phyloP scores from a whole-genome alignment of 495 filamentous ascomycete species.

The Penicillium psychrofluorescens region DNA sequence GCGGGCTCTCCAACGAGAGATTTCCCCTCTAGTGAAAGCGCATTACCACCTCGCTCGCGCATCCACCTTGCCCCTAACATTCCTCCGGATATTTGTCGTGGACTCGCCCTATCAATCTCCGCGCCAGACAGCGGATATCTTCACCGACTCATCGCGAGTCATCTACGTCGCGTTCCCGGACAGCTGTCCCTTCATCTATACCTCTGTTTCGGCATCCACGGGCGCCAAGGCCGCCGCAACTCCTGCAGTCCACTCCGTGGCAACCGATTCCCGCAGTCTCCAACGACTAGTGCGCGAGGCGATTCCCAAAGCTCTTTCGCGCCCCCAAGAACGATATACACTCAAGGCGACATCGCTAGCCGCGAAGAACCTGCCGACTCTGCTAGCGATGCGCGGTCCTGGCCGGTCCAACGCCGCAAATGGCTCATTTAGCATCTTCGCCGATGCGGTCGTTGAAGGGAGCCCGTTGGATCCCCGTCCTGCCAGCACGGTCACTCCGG shows the following conservation, averaged over 20 bases:
- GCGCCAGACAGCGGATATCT: slow-evolving; percentile 28
- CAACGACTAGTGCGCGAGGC: slow-evolving; percentile 63
- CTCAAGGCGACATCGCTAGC: slow-evolving; percentile 58
- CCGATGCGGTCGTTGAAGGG: slow-evolving; percentile 51
- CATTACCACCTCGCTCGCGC: slow-evolving; percentile 70
- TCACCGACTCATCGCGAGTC: slow-evolving; percentile 50
- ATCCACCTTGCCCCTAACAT: slow-evolving; percentile 52
- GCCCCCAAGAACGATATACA: slow-evolving; percentile 58
- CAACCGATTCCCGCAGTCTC: slow-evolving; percentile 53
- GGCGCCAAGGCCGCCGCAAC: slow-evolving; percentile 16
- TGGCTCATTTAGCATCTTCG: slow-evolving; percentile 75
- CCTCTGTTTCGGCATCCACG: slow-evolving; percentile 47
- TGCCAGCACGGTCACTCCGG: slow-evolving; percentile 30
- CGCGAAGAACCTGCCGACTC: slow-evolving; percentile 58
- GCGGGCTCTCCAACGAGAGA: slow-evolving; percentile 59
- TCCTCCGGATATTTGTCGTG: slow-evolving; percentile 67
- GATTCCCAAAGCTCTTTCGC: slow-evolving; percentile 70
- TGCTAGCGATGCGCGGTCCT: slow-evolving; percentile 58
- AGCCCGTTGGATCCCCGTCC: slow-evolving; percentile 50
- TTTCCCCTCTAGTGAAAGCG: slow-evolving; percentile 67
- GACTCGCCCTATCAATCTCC: slow-evolving; percentile 64
- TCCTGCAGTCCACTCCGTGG: slow-evolving; percentile 15
- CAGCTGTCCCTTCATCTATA: slow-evolving; percentile 65
- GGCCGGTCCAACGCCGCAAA: slow-evolving; percentile 59
- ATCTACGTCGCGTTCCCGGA: slow-evolving; percentile 77